Evolutionary conservation across 176 grass and related monocot species (phyloP).

Genomic region (Tillandsia leiboldiana): DNA sequence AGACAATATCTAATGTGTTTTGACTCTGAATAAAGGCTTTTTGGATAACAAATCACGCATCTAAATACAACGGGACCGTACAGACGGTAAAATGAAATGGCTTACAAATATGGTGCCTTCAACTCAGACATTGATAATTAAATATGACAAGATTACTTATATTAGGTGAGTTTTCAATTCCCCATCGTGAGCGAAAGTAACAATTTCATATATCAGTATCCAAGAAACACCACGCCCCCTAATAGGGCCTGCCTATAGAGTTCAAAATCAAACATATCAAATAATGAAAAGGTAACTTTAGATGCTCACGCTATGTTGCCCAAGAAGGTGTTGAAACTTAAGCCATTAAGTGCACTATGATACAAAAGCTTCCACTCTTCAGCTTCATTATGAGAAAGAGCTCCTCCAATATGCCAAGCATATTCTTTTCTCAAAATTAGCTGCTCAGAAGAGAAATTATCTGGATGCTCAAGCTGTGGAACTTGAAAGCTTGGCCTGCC

Average conservation of each 20-base stretch:
- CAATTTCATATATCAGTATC: neutral
- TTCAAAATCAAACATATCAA: neutral
- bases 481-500: conserved; percentile 68
- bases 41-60: neutral
- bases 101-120: neutral
- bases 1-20: no score
- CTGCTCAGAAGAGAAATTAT: conserved; percentile 40
- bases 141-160: neutral
- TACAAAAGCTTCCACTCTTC: conserved; percentile 89
- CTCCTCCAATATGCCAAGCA: conserved; percentile 92
- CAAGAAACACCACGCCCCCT: neutral
- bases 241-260: neutral
- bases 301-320: conserved; percentile 76
- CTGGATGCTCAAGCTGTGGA: conserved; percentile 58
- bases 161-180: neutral
- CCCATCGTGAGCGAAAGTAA: neutral
- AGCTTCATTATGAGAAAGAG: conserved; percentile 56
- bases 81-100: neutral
- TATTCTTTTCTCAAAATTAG: conserved; percentile 67
- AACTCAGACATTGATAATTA: neutral
- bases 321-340: conserved; percentile 94
- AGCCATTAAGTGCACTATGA: conserved; percentile 80
- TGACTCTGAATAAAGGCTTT: neutral
- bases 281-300: no score
- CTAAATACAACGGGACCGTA: neutral